Conservation (phyloP, 202 grass and related monocot genomes). For the Musa balbisiana region DNA sequence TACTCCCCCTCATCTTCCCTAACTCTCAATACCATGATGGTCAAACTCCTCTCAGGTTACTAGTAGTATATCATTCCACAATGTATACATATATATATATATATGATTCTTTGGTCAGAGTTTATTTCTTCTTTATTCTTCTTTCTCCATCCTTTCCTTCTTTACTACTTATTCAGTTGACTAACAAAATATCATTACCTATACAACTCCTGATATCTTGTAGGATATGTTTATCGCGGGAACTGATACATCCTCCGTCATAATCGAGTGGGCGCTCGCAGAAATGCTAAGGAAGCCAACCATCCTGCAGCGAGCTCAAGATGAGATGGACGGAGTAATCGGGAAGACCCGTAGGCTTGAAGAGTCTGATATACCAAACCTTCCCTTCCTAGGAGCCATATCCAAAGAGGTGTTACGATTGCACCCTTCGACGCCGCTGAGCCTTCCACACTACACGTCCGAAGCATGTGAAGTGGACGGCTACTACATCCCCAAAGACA, state of each 20-base stretch:
- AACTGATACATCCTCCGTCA: neutral
- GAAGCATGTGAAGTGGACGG: neutral
- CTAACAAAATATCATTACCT: too few species aligned
- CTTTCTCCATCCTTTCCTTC: too few species aligned
- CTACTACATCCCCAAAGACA: neutral
- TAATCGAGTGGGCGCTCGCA: constrained; percentile 12
- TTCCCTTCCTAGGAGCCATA: neutral
- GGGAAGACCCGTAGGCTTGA: neutral
- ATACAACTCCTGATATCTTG: neutral
- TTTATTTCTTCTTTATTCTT: too few species aligned
- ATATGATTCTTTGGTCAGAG: too few species aligned
- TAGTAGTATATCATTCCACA: too few species aligned
- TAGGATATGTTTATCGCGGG: constrained; percentile 8
- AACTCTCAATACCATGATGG: neutral
- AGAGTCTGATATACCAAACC: neutral
- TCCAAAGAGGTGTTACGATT: neutral
- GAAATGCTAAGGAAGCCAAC: neutral
- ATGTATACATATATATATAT: too few species aligned
- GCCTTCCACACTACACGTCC: neutral
- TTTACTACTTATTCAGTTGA: too few species aligned
- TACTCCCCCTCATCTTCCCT: neutral
- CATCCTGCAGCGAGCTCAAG: neutral
- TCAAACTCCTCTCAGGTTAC: too few species aligned
- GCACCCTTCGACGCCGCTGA: neutral
- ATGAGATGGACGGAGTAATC: neutral